A percentile compares a stretch with the other conserved stretches of the same genome.
Evolutionary conservation across 208 protist species (phyloP).

Genomic region (Acanthamoeba divionensis): DNA sequence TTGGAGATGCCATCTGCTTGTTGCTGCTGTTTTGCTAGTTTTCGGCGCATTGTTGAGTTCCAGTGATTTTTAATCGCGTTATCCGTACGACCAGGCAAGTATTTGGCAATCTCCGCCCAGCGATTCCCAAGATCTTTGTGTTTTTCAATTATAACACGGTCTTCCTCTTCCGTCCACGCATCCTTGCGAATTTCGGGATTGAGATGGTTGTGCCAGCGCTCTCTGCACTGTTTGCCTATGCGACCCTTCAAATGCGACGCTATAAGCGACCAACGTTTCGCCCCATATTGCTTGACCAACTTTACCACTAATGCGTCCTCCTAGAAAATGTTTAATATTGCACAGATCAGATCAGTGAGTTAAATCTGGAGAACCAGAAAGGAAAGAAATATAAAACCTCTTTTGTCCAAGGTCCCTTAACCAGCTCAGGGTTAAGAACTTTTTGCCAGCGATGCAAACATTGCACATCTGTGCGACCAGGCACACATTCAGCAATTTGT

Average conservation of each 20-base stretch:
- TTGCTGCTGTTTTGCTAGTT: neutral
- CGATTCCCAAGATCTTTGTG: conserved; percentile 56
- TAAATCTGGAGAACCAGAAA: neutral
- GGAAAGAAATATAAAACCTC: conserved; percentile 37
- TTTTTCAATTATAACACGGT: neutral
- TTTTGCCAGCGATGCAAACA: conserved; percentile 78
- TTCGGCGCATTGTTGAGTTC: conserved; percentile 74
- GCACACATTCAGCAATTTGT: conserved; percentile 68
- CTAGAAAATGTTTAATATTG: conserved; percentile 26
- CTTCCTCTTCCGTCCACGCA: conserved; percentile 66
- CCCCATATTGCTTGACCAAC: conserved; percentile 57
- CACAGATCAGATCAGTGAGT: neutral
- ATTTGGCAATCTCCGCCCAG: conserved; percentile 82
- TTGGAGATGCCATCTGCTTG: neutral
- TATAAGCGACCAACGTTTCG: conserved; percentile 66
- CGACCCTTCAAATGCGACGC: conserved; percentile 56
- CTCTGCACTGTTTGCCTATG: conserved; percentile 70
- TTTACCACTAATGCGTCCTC: conserved; percentile 60
- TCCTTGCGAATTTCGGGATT: conserved; percentile 77
- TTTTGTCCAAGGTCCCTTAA: conserved; percentile 60
- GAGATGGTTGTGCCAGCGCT: conserved; percentile 79
- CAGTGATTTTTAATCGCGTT: conserved; percentile 86
- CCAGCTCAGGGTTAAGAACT: conserved; percentile 73
- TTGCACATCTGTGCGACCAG: conserved; percentile 75
- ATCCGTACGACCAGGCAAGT: conserved; percentile 76